phyloP scores from a whole-genome alignment of 2,329 filamentous ascomycete species.

The Fusarium brevicatenulatum region DNA sequence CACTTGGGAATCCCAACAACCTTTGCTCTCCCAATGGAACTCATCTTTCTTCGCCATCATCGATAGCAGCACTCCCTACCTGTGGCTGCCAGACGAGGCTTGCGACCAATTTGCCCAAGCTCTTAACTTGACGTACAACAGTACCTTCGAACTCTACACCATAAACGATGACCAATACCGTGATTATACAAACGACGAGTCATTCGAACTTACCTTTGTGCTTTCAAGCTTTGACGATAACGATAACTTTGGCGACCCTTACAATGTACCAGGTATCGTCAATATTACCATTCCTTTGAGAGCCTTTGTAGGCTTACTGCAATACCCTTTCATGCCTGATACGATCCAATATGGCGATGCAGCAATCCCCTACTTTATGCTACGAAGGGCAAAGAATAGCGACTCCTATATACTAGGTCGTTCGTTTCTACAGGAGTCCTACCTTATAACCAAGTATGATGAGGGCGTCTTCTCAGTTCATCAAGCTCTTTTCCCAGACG shows the following conservation, averaged over 20 bases:
- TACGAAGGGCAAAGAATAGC: slow-evolving; percentile 65
- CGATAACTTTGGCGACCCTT: slow-evolving; percentile 61
- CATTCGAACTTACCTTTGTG: slow-evolving; percentile 66
- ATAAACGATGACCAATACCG: slow-evolving; percentile 67
- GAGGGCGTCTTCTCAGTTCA: slow-evolving; percentile 63
- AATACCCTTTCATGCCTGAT: slow-evolving; percentile 59
- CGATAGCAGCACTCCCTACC: slow-evolving; percentile 71
- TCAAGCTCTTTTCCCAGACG: slow-evolving; percentile 63
- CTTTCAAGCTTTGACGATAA: slow-evolving; percentile 65
- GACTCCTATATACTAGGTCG: slow-evolving; percentile 71
- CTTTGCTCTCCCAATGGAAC: slow-evolving; percentile 56
- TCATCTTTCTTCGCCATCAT: slow-evolving; percentile 64
- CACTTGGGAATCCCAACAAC: slow-evolving; percentile 54
- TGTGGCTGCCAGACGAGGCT: slow-evolving; percentile 69
- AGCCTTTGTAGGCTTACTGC: slow-evolving; percentile 61
- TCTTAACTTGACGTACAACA: slow-evolving; percentile 73
- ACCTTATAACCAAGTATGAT: slow-evolving; percentile 67
- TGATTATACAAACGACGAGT: slow-evolving; percentile 54
- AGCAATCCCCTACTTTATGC: slow-evolving; percentile 71
- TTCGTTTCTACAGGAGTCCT: slow-evolving; percentile 76
- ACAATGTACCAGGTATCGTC: slow-evolving; percentile 60
- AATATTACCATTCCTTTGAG: slow-evolving; percentile 65
- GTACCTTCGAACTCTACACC: slow-evolving; percentile 70
- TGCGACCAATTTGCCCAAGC: slow-evolving; percentile 72
- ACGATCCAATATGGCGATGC: slow-evolving; percentile 57